phyloP scores from a whole-genome alignment of 495 filamentous ascomycete genomes.

The Neurospora tetraspora region DNA sequence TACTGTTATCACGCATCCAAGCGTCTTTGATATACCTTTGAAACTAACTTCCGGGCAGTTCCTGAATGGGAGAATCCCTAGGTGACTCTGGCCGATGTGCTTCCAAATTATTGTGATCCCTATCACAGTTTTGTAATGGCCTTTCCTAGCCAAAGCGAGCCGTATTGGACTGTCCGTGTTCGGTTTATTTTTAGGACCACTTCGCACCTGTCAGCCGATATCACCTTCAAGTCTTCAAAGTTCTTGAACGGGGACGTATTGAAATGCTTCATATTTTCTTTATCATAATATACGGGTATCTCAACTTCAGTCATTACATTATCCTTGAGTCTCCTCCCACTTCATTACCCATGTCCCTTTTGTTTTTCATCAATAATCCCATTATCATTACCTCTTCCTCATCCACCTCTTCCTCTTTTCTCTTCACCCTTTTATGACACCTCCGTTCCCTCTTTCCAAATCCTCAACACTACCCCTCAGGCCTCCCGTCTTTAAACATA shows the following conservation, averaged over 20 bases:
- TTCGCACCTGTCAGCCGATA: not conserved
- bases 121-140: too few relatives aligned
- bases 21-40: too few relatives aligned
- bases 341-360: not conserved
- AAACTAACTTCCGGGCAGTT: too few relatives aligned
- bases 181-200: too few relatives aligned
- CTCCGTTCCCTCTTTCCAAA: not conserved
- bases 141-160: too few relatives aligned
- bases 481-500: not conserved
- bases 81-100: too few relatives aligned
- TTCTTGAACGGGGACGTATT: not conserved
- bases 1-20: too few relatives aligned
- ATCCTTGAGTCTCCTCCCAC: not conserved
- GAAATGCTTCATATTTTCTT: not conserved
- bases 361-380: not conserved
- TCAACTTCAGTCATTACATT: not conserved
- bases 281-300: not conserved
- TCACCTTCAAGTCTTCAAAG: not conserved
- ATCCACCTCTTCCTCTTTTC: not conserved
- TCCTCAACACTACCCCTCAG: not conserved
- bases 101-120: too few relatives aligned
- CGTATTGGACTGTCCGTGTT: too few relatives aligned
- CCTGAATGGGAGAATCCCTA: too few relatives aligned
- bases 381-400: not conserved
- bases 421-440: too few relatives aligned